These are phyloP conservation scores for Aquilaria malaccensis DNA, from an alignment of 345 rosid genomes.

Conservation along the genomic window DNA sequence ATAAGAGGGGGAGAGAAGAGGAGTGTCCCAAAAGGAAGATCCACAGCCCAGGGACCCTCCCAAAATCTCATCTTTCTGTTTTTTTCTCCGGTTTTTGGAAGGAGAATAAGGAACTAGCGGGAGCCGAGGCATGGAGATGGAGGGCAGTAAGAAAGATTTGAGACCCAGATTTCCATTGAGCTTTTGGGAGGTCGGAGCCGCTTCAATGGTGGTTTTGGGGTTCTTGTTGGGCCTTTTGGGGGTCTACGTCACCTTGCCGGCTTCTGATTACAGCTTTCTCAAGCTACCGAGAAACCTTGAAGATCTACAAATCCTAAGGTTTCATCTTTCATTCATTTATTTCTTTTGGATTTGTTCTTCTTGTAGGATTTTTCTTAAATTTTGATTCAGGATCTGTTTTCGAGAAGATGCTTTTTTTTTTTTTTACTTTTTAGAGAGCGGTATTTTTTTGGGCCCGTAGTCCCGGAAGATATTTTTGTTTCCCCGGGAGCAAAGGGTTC, in stretches of 20 bases:
- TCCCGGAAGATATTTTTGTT: too few relatives aligned
- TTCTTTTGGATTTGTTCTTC: neutral
- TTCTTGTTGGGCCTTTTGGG: slow-evolving; percentile 46
- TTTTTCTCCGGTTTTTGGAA: slow-evolving; percentile 11
- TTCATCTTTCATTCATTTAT: neutral
- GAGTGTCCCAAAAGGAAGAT: slow-evolving; percentile 21
- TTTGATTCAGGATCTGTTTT: neutral
- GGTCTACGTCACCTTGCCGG: slow-evolving; percentile 85
- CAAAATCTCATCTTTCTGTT: slow-evolving; percentile 3
- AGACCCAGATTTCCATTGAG: slow-evolving; percentile 39
- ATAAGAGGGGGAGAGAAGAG: slow-evolving; percentile 1
- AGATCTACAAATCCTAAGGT: slow-evolving; percentile 92
- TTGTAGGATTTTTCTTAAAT: slow-evolving; percentile 4
- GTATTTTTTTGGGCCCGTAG: too few relatives aligned
- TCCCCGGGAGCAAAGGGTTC: too few relatives aligned
- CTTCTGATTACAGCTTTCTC: slow-evolving; percentile 93
- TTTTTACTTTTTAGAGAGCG: neutral
- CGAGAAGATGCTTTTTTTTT: neutral
- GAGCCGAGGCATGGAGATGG: slow-evolving; percentile 12
- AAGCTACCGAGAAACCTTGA: slow-evolving; percentile 80
- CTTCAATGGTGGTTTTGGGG: slow-evolving; percentile 51
- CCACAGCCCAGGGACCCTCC: neutral
- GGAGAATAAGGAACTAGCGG: slow-evolving; percentile 20
- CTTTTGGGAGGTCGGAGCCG: slow-evolving; percentile 60
- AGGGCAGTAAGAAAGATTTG: slow-evolving; percentile 11